These are phyloP conservation scores for Hyphodiscus hymeniophilus DNA, from an alignment of 495 filamentous ascomycete species.

Conservation along the genomic window DNA sequence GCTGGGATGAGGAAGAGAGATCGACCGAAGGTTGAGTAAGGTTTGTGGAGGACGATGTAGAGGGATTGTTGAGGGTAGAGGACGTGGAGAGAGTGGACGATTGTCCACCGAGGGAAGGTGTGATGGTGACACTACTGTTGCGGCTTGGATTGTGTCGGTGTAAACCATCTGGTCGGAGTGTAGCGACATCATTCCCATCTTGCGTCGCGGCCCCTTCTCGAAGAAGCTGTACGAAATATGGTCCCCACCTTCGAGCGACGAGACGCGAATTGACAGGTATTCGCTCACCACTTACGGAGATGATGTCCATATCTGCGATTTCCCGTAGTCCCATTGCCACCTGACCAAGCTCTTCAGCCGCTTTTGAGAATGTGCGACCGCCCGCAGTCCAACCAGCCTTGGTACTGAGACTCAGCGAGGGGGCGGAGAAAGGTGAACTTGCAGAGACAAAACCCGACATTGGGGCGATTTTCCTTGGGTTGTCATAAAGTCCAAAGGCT, in stretches of 20 bases:
- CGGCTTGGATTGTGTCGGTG: constrained; percentile 39
- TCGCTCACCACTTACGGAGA: constrained; percentile 81
- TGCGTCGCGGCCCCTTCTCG: constrained; percentile 60
- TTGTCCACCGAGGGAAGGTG: constrained; percentile 52
- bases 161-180: constrained; percentile 18
- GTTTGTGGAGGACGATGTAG: constrained; percentile 8
- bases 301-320: constrained; percentile 93
- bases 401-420: constrained; percentile 45
- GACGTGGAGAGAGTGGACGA: constrained; percentile 44
- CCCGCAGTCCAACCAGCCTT: constrained; percentile 58
- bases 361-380: constrained; percentile 55
- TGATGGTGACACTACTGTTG: constrained; percentile 81
- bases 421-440: constrained; percentile 54
- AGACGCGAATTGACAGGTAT: constrained; percentile 91
- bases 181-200: constrained; percentile 31
- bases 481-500: constrained; percentile 94
- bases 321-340: constrained; percentile 70
- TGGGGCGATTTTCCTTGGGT: constrained; percentile 67
- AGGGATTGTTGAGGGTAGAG: constrained; percentile 41
- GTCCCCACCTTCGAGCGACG: constrained; percentile 82
- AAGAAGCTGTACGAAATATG: constrained; percentile 86
- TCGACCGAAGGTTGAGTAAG: constrained; percentile 24
- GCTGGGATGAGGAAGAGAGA: constrained; percentile 33
- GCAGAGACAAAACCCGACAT: constrained; percentile 74
- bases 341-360: constrained; percentile 79